Base-by-base conservation (phyloP, 129 eudicot species). In the Smallanthus sonchifolius region DNA sequence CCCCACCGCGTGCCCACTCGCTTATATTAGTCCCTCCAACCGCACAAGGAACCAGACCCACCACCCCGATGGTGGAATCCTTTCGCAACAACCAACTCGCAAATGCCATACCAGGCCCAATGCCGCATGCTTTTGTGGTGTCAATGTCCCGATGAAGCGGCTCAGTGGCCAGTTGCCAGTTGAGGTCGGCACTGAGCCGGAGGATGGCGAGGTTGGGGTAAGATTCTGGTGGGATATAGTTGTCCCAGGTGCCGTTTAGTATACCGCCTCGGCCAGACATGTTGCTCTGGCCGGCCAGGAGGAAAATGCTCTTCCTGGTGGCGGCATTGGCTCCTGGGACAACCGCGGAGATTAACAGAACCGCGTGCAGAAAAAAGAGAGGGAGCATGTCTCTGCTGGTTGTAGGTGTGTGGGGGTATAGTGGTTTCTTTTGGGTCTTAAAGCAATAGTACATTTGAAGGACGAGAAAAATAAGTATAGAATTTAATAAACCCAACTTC, bases 231-330 rank as follows among this genome's bases (percentile, higher is more conserved):
- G 95, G 92, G 36, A 87, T 77, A 75, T 76, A 55, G 43, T 85
- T 84, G 72, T 84, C 84, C 91, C 89, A 86, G 24, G 79, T 77
- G 74, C 68, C 55, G 52, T 86, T 81, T 13, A 79, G 43, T 9
- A 82, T 84, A 11, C 89, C 95, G 6, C 95, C 95, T 65, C 95
- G 63, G 51, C 95, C 91, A 43, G 91, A 75, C 89, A 88, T 88
- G 84, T 88, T 88, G 83, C 95, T 84, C 52, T 88, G 89, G 1
- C 95, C 87, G 30, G 89, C 95, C 14, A 86, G 59, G 14, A 89
- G 44, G 82, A 89, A 85, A 13, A 88, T 79, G 78, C 69, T 74
- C 51, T 68, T 75, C 37, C 44, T 56, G 2, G 73, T 24, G 45
- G 73, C 73, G 5, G 73, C 78, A 64, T 20, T 30, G 5, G 73